phyloP scores from a whole-genome alignment of 2,329 filamentous ascomycete genomes.

The Penicillium glabrum region DNA sequence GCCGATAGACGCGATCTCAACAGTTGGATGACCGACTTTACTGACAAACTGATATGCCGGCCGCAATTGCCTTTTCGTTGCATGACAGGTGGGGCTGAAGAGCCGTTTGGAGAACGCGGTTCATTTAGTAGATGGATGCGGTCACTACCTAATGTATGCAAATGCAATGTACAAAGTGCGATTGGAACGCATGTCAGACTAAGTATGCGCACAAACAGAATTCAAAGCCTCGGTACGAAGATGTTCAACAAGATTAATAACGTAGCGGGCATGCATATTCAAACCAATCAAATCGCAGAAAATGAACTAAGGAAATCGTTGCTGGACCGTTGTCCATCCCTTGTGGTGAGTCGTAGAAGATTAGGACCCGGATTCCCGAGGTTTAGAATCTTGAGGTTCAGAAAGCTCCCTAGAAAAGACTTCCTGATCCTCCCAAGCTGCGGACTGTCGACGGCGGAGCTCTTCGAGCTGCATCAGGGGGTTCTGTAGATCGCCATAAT shows the following conservation, averaged over 20 bases:
- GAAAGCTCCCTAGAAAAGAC: constrained; percentile 22
- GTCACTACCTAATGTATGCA: constrained; percentile 6
- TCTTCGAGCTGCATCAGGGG: constrained; percentile 69
- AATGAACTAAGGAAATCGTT: background rate
- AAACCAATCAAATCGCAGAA: background rate
- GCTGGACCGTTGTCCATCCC: no score
- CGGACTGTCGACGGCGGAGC: constrained; percentile 65
- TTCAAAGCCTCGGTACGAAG: background rate
- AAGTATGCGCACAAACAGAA: constrained; percentile 2
- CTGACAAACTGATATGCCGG: background rate
- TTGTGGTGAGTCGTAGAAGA: background rate
- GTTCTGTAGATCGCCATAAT: constrained; percentile 60
- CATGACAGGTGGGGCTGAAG: background rate
- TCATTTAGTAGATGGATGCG: background rate
- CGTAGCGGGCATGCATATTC: background rate
- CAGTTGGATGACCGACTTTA: background rate
- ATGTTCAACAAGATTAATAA: background rate
- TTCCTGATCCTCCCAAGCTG: constrained; percentile 53
- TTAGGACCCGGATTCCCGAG: background rate
- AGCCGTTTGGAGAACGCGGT: background rate
- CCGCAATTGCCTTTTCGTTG: background rate
- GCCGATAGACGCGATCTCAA: background rate
- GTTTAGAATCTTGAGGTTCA: background rate
- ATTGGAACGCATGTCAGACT: background rate
- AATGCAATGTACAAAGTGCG: constrained; percentile 16